Conservation (phyloP, 768 basidiomycete species). For the Lactarius trivialis region DNA sequence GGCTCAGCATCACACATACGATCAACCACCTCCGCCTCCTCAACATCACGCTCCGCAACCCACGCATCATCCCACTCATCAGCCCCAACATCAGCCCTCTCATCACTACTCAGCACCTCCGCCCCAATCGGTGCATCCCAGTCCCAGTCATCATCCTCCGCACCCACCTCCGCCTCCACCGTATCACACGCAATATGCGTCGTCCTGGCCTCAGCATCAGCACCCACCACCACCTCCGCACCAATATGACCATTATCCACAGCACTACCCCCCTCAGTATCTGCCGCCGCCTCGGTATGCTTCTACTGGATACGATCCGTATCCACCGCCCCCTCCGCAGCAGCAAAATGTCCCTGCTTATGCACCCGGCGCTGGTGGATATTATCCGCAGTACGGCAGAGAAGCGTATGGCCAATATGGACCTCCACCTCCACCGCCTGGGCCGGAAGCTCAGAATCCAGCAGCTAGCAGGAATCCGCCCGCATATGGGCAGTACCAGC, state of each 20-base stretch:
- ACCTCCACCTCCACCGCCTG: conserved; percentile 15
- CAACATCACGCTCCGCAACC: conserved; percentile 17
- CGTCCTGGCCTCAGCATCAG: conserved; percentile 18
- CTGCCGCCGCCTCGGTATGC: conserved; percentile 18
- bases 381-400: conserved; percentile 11
- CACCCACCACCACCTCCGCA: conserved; percentile 13
- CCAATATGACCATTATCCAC: conserved; percentile 17
- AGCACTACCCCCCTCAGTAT: conserved; percentile 17
- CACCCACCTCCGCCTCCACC: conserved; percentile 18
- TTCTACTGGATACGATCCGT: conserved; percentile 11
- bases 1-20: conserved; percentile 11
- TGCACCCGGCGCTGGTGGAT: conserved; percentile 1
- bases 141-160: conserved; percentile 15
- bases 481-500: conserved; percentile 16
- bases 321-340: conserved; percentile 20
- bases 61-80: conserved; percentile 13
- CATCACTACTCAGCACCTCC: conserved; percentile 17
- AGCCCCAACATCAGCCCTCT: conserved; percentile 18
- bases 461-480: conserved; percentile 7
- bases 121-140: conserved; percentile 19
- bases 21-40: conserved; percentile 17
- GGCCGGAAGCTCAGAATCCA: conserved; percentile 9
- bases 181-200: conserved; percentile 14
- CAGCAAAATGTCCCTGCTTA: conserved; percentile 15
- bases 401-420: conserved; percentile 13